Conservation (phyloP, 306 rosid species). For the Sindora glabra region DNA sequence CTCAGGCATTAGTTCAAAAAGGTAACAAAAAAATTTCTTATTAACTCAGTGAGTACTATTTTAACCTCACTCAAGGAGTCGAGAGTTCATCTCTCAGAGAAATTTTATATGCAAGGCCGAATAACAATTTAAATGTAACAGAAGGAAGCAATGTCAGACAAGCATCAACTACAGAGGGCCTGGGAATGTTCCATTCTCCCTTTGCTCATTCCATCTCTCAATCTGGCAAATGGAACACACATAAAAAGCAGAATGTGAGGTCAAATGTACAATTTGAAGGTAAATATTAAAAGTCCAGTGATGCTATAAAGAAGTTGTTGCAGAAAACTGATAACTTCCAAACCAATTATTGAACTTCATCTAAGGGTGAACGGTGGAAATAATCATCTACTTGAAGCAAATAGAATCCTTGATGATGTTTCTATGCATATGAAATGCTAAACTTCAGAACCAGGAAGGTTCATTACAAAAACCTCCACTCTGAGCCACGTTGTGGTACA, state of each 20-base stretch:
- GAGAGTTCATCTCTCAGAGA: constrained; percentile 37
- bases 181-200: constrained; percentile 95
- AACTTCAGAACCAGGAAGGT: no score
- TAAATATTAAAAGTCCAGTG: not conserved
- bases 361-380: no score
- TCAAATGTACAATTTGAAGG: not conserved
- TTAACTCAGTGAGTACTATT: constrained; percentile 41
- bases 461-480: no score
- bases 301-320: no score
- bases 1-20: constrained; percentile 20
- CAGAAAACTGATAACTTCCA: no score
- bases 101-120: constrained; percentile 21
- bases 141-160: no score
- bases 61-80: constrained; percentile 20
- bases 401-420: no score
- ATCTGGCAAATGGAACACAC: constrained; percentile 42
- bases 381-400: no score
- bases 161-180: constrained; percentile 69
- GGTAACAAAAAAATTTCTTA: constrained; percentile 67
- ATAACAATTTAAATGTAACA: no score
- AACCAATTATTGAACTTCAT: no score
- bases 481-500: no score
- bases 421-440: no score
- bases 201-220: constrained; percentile 95
- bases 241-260: not conserved